Base-by-base conservation (phyloP, 352 stramenopile species). In the Labyrinthula sp. region DNA sequence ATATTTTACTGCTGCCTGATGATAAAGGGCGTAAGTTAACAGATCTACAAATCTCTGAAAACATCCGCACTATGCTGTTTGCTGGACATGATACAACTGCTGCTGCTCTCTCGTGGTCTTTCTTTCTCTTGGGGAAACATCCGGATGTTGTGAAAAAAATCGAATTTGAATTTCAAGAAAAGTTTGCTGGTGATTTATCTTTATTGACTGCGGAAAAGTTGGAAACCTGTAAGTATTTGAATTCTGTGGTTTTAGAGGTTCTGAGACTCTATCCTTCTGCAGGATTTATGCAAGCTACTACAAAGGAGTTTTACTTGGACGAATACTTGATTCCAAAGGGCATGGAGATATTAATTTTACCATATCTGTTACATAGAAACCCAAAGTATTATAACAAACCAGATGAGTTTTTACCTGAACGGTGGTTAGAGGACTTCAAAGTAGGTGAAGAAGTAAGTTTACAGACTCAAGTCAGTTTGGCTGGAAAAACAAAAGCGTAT, bases 51-150 rank as follows among this genome's bases (percentile, higher is more conserved):
- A 38, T 50, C 5, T 14, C 31, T 7, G 41, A 50, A 22, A 50
- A 50, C 23, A 50, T 50, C 15, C 14, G 48, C 3, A 50, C 41
- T 22, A 25, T 50, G 33, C 41, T 50, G 17, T 50, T 50, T 30
- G 41, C 41, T 9, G 41, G 41, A 5, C 41, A 50, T 25, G 41
- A 50, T 25, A 50, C 41, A 4, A 50, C 41, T 6, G 41, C 41
- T 8, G 15, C 9, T 8, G 17, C 27, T 17, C 10, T 38, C 6
- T 40, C 38, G 24, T 47, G 23, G 10, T 8, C n/a, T 10, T 1
- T 47, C 0, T 47, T 40, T 29, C 38, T 47, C n/a, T 14, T 10
- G 15, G 34, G 15, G 8, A n/a, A 40, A n/a, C 34, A 40, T 15
- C 34, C 34, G n/a, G 10, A 40, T 9, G 34, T 15, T 22, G 20